Base-by-base conservation (phyloP, 495 filamentous ascomycete genomes). In the Collariella sp. region DNA sequence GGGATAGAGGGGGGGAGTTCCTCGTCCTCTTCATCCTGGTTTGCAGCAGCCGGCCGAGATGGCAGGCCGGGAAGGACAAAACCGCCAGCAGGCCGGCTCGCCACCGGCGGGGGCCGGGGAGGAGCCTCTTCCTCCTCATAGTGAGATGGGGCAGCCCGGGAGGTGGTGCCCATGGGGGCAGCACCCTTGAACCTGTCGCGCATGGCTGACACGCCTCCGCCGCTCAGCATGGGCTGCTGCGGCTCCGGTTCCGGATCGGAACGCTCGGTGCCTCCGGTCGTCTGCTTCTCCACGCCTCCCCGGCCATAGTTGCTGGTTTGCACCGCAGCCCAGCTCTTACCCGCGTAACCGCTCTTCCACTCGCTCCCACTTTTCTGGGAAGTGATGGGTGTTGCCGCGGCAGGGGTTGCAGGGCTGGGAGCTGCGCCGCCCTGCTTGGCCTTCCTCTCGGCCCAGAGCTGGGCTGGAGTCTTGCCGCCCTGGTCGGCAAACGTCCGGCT, bases 381-480 rank as follows among this genome's bases (percentile, higher is more conserved):
- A 26, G 73, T 67, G 34, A 90, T 69, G 1, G 84, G 76, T 20
- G 83, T 69, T 1, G 81, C 62, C 7, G 61, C 9, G 36, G 71
- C 64, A 22, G 70, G 65, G 0, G 68, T 61, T 29, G 67, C 70
- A 18, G 73, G 66, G 42, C 73, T 73, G 6, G 61, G 59, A 42
- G 73, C 72, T 31, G 67, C 57, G 23, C 83, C 86, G 18, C 84
- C 77, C 63, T 95, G 86, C 49, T 82, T 80, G 22, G 86, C 89
- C 73, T 96, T 98, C 69, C 87, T 94, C 71, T 99, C 93, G 0
- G 91, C 91, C 93, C 93, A 99, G 16, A 95, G 67, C 65, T 99
- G 93, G 20, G 94, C 90, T 16, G 93, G 93, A 6, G 93, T 96
- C 72, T 97, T 99, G 43, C 90, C 91, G 53, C 87, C 91, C 70